These are phyloP conservation scores for Cicer bijugum DNA, from an alignment of 306 rosid genomes.

Conservation along the genomic window DNA sequence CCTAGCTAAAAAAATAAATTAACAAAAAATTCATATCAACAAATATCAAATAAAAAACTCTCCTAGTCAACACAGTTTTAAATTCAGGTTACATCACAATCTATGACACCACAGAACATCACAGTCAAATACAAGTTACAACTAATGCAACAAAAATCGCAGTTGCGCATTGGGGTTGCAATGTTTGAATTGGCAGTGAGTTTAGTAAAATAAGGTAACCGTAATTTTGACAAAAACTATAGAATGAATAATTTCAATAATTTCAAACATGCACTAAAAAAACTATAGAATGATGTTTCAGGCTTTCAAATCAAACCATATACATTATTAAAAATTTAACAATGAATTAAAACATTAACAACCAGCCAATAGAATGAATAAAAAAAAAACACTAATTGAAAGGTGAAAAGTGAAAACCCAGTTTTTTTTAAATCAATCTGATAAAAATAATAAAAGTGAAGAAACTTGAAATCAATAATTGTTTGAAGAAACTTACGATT, in stretches of 20 bases:
- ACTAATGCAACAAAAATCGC: not conserved
- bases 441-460: slow-evolving; percentile 23
- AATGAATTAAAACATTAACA: not conserved
- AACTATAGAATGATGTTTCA: not conserved
- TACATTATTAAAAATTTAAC: not conserved
- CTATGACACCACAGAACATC: not conserved
- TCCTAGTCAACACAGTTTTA: not conserved
- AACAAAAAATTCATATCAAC: not conserved
- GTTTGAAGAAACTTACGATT: slow-evolving; percentile 61
- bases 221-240: too few relatives aligned
- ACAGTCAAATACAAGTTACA: not conserved
- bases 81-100: not conserved
- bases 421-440: not conserved
- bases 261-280: too few relatives aligned
- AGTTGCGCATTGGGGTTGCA: not conserved
- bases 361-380: not conserved
- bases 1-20: slow-evolving; percentile 52
- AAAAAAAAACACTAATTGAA: slow-evolving; percentile 16
- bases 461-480: not conserved
- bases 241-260: too few relatives aligned
- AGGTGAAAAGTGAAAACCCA: slow-evolving; percentile 6
- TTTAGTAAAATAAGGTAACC: too few relatives aligned
- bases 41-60: not conserved
- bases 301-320: not conserved
- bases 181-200: too few relatives aligned